phyloP scores from a whole-genome alignment of 768 basidiomycete species.

The Boletus sp. region DNA sequence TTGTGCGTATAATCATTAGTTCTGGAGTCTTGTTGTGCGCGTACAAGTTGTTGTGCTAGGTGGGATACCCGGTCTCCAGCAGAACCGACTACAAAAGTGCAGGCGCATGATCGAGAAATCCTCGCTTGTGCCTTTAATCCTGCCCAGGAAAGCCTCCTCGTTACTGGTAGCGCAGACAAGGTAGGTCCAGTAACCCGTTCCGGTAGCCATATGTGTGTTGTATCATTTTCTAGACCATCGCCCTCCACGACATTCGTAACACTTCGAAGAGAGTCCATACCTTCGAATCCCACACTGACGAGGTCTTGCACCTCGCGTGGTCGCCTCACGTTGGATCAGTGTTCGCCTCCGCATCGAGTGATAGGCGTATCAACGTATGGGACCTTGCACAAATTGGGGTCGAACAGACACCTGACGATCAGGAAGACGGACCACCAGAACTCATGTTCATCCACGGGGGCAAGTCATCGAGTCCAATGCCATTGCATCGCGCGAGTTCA shows the following conservation, averaged over 20 bases:
- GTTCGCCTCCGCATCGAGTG: constrained; percentile 93
- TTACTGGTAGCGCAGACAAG: constrained; percentile 95
- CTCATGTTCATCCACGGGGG: constrained; percentile 95
- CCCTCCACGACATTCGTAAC: constrained; percentile 81
- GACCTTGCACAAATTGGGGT: constrained; percentile 88
- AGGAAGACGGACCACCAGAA: constrained; percentile 97
- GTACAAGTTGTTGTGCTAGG: no score
- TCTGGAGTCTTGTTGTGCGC: neutral
- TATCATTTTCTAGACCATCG: constrained; percentile 60
- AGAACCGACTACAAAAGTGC: constrained; percentile 67
- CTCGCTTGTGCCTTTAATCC: constrained; percentile 91
- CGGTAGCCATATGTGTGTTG: neutral
- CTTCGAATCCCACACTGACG: constrained; percentile 92
- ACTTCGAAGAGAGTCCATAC: constrained; percentile 79
- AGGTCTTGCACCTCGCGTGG: constrained; percentile 93
- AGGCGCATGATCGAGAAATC: constrained; percentile 91
- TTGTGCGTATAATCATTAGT: constrained; percentile 54
- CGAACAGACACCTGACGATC: constrained; percentile 97
- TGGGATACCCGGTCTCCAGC: constrained; percentile 87
- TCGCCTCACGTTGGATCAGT: constrained; percentile 90
- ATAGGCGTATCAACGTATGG: constrained; percentile 94
- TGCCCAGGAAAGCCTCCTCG: constrained; percentile 67
- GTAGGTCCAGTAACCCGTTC: constrained; percentile 37
- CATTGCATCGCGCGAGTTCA: neutral
- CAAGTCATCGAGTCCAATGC: constrained; percentile 32